Evolutionary conservation across 257 asterid genomes (phyloP).

Genomic region (Solanum pimpinellifolium): DNA sequence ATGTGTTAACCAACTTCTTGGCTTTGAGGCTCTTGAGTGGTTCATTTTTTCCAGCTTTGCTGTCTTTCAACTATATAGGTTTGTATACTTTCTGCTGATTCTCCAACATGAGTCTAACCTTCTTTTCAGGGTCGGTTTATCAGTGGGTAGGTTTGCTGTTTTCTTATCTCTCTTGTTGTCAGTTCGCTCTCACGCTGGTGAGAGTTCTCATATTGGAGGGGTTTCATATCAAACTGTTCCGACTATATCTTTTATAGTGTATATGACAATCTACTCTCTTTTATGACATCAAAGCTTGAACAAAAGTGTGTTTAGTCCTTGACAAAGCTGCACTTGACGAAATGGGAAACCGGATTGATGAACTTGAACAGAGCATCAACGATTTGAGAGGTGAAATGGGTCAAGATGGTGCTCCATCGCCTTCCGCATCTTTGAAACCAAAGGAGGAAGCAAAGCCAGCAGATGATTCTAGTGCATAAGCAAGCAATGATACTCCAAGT

Average conservation of each 20-base stretch:
- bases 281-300: neutral
- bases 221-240: neutral
- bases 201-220: neutral
- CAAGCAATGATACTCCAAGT: neutral
- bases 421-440: constrained; percentile 43
- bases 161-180: neutral
- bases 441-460: constrained; percentile 40
- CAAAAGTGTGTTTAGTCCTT: constrained; percentile 21
- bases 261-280: neutral
- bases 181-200: neutral
- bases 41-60: neutral
- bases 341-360: constrained; percentile 85
- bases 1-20: neutral
- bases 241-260: neutral
- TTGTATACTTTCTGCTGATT: neutral
- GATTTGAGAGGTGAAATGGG: constrained; percentile 86
- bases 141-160: neutral
- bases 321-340: constrained; percentile 62
- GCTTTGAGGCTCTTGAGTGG: neutral
- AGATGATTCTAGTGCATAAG: constrained; percentile 33
- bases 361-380: constrained; percentile 79
- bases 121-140: neutral
- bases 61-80: neutral
- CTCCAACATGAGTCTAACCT: neutral
- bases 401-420: constrained; percentile 73